These are phyloP conservation scores for Clausena lansium DNA, from an alignment of 345 rosid genomes.

Conservation along the genomic window DNA sequence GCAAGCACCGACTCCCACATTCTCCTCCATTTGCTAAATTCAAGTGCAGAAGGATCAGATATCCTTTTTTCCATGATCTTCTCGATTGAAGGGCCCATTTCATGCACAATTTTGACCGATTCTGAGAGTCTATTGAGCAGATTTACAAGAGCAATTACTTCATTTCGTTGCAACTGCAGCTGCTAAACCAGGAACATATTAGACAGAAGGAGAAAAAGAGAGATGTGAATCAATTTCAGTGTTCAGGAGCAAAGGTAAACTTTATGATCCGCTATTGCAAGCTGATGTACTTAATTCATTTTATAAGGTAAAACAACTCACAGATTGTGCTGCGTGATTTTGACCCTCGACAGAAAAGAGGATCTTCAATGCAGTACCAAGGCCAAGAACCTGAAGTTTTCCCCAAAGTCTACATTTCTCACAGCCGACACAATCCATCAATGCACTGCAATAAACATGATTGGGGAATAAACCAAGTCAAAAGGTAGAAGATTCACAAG, in stretches of 20 bases:
- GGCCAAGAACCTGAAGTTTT: conserved; percentile 94
- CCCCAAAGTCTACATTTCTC: conserved; percentile 99
- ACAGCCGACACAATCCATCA: conserved; percentile 98
- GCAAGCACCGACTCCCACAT: conserved; percentile 22
- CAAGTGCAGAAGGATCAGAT: conserved; percentile 11
- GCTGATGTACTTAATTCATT: conserved; percentile 35
- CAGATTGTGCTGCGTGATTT: conserved; percentile 20
- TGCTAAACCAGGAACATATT: conserved; percentile 19
- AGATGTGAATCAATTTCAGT: conserved; percentile 5
- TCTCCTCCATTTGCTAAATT: conserved; percentile 25
- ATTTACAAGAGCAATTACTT: conserved; percentile 77
- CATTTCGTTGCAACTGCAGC: conserved; percentile 72
- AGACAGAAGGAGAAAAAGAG: not conserved
- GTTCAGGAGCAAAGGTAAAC: conserved; percentile 3
- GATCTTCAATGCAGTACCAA: conserved; percentile 87
- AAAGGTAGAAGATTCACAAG: not conserved
- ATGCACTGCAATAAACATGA: conserved; percentile 60
- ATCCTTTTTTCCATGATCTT: conserved; percentile 34
- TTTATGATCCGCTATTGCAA: not conserved
- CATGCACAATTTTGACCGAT: conserved; percentile 59
- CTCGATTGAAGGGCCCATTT: conserved; percentile 52
- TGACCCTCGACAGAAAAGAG: conserved; percentile 72
- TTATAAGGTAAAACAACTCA: conserved; percentile 18
- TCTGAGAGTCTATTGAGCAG: conserved; percentile 68
- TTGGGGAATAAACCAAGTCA: not conserved